Base-by-base conservation (phyloP, 352 stramenopile species). In the Phytophthora pluvialis region DNA sequence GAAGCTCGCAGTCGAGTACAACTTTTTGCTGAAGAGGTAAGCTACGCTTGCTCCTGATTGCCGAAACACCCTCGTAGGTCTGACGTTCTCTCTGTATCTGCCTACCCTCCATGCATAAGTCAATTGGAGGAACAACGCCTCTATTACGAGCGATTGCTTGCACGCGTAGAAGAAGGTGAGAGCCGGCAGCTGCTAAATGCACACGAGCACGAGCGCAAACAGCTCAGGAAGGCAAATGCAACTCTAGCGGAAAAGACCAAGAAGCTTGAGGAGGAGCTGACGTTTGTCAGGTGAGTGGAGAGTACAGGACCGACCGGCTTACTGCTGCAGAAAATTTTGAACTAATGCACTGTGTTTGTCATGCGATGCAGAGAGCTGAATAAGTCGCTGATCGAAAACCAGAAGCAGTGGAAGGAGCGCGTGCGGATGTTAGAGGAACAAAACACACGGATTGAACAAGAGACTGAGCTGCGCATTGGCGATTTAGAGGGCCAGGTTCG, bases 61-160 rank as follows among this genome's bases (percentile, higher is more conserved):
- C 3, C 28, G 36, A 26, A 10, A 35, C 0, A 4, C n/a, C 25
- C 1, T 9, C 18, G n/a, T 16, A 39, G 5, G 11, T 16, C 18
- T 56, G 29, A 61, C 18, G 3, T 45, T 35, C 49, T 53, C 3
- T 61, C 11, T 28, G 13, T 25, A 11, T 57, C 15, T 40, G 21
- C 21, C 47, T 18, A 29, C 50, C 35, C 67, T 1, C 38, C 49
- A 5, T 61, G 5, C 31, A 45, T 15, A 52, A 95, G 89, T 64
- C 95, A 99, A 83, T 75, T 99, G 44, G 94, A 99, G 61, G 89
- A 98, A 49, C 97, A 99, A 78, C 88, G 96, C 1, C 70, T 97
- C 28, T 98, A 93, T 62, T 98, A 98, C 59, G 94, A 98, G 64
- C 84, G 86, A 0, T 60, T 83, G 3, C 72, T 94, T 39, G 71